A percentile compares a stretch with the other conserved stretches of the same genome.
phyloP scores from a whole-genome alignment of 371 early-diverging fungal species.

The Circinella minor region DNA sequence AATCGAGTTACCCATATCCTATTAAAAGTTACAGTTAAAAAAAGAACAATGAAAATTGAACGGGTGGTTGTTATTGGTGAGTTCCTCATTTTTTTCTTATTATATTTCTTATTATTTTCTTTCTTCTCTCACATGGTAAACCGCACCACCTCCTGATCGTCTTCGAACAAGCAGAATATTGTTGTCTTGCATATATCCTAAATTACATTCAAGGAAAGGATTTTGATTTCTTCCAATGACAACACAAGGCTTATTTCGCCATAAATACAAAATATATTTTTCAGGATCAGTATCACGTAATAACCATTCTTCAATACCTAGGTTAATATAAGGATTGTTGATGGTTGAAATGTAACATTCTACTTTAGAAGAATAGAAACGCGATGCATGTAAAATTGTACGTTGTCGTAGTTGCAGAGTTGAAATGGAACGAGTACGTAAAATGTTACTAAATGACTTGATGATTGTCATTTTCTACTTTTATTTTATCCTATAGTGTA shows the following conservation, averaged over 20 bases:
- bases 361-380: conserved; percentile 25
- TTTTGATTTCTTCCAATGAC: conserved; percentile 97
- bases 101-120: neutral
- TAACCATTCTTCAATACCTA: conserved; percentile 94
- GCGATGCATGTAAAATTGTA: too few relatives aligned
- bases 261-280: conserved; percentile 78
- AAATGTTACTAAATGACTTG: too few relatives aligned
- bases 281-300: conserved; percentile 70
- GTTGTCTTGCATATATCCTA: conserved; percentile 66
- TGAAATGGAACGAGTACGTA: too few relatives aligned
- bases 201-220: conserved; percentile 92
- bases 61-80: neutral
- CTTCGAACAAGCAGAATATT: conserved; percentile 86
- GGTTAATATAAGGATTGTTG: conserved; percentile 84
- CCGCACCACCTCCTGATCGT: conserved; percentile 95
- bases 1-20: conserved; percentile 95
- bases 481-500: too few relatives aligned
- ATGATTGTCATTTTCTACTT: too few relatives aligned
- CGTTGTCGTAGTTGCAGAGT: too few relatives aligned
- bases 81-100: neutral
- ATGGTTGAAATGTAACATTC: conserved; percentile 67
- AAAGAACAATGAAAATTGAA: neutral
- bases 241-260: conserved; percentile 87
- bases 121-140: conserved; percentile 82
- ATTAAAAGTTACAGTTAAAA: neutral